Conservation (phyloP, 768 basidiomycete genomes). For the Phanerochaete sordida region DNA sequence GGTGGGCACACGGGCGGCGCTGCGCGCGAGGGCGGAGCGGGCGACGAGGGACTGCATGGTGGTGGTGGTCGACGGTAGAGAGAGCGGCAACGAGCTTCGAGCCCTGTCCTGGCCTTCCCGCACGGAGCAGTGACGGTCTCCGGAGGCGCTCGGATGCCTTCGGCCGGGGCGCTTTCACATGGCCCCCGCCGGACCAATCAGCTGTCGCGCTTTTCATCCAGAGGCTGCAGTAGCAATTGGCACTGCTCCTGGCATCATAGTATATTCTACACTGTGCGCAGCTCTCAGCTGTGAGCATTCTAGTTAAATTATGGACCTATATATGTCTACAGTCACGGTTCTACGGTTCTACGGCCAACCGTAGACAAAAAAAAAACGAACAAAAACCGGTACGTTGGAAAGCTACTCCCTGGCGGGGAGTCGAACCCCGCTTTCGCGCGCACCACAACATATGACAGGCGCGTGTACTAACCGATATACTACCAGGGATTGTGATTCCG, state of each 20-base stretch:
- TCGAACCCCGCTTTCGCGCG: conserved; percentile 33
- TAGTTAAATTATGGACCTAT: too few relatives aligned
- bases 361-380: too few relatives aligned
- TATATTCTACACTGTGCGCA: too few relatives aligned
- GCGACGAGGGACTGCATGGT: conserved; percentile 51
- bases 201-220: not conserved
- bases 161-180: conserved; percentile 14
- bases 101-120: not conserved
- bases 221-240: not conserved
- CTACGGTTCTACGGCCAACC: too few relatives aligned
- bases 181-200: conserved; percentile 7
- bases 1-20: not conserved
- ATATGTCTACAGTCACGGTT: too few relatives aligned
- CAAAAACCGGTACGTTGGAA: too few relatives aligned
- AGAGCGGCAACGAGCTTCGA: not conserved
- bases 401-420: conserved; percentile 31
- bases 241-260: too few relatives aligned
- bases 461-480: conserved; percentile 12
- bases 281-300: too few relatives aligned
- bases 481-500: not conserved
- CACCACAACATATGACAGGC: conserved; percentile 1
- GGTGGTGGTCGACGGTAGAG: not conserved
- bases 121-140: conserved; percentile 5
- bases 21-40: conserved; percentile 17
- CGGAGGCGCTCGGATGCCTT: conserved; percentile 13